Conservation (phyloP, 305 asterid genomes). For the Fraxinus nigra region DNA sequence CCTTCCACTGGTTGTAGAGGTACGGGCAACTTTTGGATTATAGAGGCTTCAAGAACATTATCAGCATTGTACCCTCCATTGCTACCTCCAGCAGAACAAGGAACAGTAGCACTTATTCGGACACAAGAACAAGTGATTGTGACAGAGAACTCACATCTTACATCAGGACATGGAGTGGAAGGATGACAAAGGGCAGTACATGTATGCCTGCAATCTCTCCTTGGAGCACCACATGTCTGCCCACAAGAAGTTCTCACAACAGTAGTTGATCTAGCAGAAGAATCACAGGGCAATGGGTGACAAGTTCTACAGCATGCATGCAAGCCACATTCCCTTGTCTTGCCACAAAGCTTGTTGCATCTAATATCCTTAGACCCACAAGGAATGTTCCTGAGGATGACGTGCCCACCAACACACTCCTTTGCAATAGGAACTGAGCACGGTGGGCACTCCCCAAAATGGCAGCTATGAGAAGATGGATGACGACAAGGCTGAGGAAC, state of each 20-base stretch:
- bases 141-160: slow-evolving; percentile 81
- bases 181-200: slow-evolving; percentile 88
- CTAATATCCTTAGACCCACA: slow-evolving; percentile 93
- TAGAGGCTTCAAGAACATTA: slow-evolving; percentile 59
- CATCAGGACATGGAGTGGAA: slow-evolving; percentile 68
- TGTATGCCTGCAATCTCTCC: slow-evolving; percentile 90
- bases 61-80: slow-evolving; percentile 43
- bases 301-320: slow-evolving; percentile 90
- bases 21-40: slow-evolving; percentile 64
- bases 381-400: slow-evolving; percentile 74
- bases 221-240: slow-evolving; percentile 94
- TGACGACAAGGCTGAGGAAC: slow-evolving; percentile 93
- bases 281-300: slow-evolving; percentile 79
- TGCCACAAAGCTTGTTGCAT: slow-evolving; percentile 87
- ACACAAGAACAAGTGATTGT: slow-evolving; percentile 82
- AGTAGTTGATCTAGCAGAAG: slow-evolving; percentile 39
- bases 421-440: slow-evolving; percentile 81
- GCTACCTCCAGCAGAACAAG: slow-evolving; percentile 83
- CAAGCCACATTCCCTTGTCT: slow-evolving; percentile 90
- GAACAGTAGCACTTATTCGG: slow-evolving; percentile 67
- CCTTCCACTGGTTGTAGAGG: slow-evolving; percentile 67
- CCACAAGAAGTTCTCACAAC: slow-evolving; percentile 63
- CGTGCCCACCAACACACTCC: slow-evolving; percentile 92
- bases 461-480: slow-evolving; percentile 92
- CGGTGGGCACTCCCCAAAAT: slow-evolving; percentile 91